phyloP scores from a whole-genome alignment of 441 rosid species.

The Dalechampia spathulata region DNA sequence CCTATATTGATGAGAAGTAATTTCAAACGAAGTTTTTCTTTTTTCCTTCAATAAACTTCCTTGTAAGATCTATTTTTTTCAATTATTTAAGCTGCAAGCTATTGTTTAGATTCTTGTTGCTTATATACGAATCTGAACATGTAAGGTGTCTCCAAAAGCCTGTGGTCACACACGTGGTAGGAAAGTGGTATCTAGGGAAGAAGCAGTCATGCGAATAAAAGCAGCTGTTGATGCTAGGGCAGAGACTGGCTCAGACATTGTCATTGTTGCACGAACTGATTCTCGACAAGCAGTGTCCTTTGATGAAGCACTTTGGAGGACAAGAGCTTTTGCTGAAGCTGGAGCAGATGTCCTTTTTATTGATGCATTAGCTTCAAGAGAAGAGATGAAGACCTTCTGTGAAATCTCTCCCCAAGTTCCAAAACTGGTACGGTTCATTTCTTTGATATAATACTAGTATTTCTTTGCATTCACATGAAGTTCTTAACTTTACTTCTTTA shows the following conservation, averaged over 20 bases:
- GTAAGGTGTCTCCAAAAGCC: constrained; percentile 74
- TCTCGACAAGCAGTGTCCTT: constrained; percentile 78
- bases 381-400: constrained; percentile 89
- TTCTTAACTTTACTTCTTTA: background rate
- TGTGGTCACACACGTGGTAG: constrained; percentile 55
- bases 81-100: constrained; percentile 1
- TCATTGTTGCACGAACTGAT: constrained; percentile 75
- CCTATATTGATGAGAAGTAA: background rate
- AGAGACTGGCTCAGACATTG: constrained; percentile 73
- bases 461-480: constrained; percentile 2
- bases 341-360: constrained; percentile 87
- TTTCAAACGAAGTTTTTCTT: background rate
- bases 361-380: constrained; percentile 75
- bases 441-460: constrained; percentile 6
- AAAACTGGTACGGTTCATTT: constrained; percentile 52
- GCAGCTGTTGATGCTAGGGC: constrained; percentile 84
- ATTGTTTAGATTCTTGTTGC: no score
- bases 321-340: constrained; percentile 86
- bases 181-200: constrained; percentile 82
- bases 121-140: constrained; percentile 18
- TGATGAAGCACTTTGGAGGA: constrained; percentile 77
- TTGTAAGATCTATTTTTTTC: background rate
- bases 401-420: constrained; percentile 66
- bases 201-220: constrained; percentile 75
- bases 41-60: background rate